Evolutionary conservation across 345 rosid genomes (phyloP).

Genomic region (Populus nigra): DNA sequence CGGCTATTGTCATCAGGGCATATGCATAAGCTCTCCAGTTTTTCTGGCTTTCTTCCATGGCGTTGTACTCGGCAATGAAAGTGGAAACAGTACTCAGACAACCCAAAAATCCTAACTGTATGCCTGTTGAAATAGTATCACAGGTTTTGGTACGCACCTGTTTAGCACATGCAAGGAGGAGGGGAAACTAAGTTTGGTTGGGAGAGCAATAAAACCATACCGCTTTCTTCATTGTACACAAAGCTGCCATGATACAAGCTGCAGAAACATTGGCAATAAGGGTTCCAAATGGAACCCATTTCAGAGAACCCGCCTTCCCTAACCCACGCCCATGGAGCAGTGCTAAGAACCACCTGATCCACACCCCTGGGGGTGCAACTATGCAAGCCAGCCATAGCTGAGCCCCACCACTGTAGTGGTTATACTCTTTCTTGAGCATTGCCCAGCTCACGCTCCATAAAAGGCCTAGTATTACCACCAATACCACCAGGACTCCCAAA

Average conservation of each 20-base stretch:
- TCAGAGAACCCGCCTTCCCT: conserved; percentile 52
- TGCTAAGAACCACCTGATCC: conserved; percentile 96
- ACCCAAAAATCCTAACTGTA: conserved; percentile 79
- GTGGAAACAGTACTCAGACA: conserved; percentile 92
- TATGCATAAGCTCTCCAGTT: conserved; percentile 81
- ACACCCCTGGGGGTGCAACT: conserved; percentile 76
- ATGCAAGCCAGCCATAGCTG: conserved; percentile 81
- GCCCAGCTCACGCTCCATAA: conserved; percentile 49
- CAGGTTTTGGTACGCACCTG: conserved; percentile 58
- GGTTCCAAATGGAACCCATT: conserved; percentile 95
- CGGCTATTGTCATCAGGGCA: conserved; percentile 38
- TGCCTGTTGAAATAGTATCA: conserved; percentile 45
- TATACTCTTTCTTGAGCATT: conserved; percentile 48
- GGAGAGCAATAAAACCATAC: conserved; percentile 32
- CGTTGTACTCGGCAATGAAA: conserved; percentile 80
- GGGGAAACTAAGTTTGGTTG: neutral
- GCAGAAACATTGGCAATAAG: conserved; percentile 79
- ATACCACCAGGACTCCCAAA: conserved; percentile 31
- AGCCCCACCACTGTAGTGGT: conserved; percentile 44
- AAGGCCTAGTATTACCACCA: conserved; percentile 45
- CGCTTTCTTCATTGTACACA: conserved; percentile 54
- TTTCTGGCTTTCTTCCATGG: conserved; percentile 65
- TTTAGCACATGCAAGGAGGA: neutral
- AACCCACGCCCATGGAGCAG: conserved; percentile 77
- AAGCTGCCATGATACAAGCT: conserved; percentile 71